Evolutionary conservation across 768 basidiomycete genomes (phyloP), one percentile per base, ranked within the genome.

Genomic region (Suillus fuscotomentosus): DNA sequence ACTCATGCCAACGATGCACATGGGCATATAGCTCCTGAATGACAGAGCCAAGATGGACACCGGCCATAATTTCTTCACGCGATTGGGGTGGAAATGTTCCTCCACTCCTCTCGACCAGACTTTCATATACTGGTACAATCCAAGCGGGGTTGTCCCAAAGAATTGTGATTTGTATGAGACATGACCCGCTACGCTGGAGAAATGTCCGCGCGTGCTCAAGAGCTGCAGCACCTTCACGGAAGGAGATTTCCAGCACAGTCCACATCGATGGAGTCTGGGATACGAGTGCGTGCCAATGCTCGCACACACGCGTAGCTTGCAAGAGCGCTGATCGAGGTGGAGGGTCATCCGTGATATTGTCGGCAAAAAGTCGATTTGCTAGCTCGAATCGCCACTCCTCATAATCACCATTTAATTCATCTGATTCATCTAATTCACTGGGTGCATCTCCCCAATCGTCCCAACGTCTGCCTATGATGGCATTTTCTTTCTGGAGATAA

Each of bases 141-240:
- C 51, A 53, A 31, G 51, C 17, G 27, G n/a, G 55, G n/a, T 56
- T 3, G 22, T 56, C 55, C 55, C 55, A 56, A n/a, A 56, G 55
- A 38, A 56, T 14, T 38, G 55, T 56, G n/a, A 56, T 22, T 22
- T 56, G 6, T 13, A 56, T 6, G 36, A 14, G 55, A 39, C n/a
- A 6, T 15, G 55, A 22, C 2, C 22, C 36, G n/a, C 55, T 56
- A 14, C 20, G n/a, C 7, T 36, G 55, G n/a, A 56, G 36, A 56
- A 22, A 56, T 22, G 55, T 56, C n/a, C 55, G 36, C 14, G 36
- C 55, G n/a, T 38, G 55, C 9, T 56, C 55, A 8, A 56, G n/a
- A 38, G 55, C 36, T 22, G 55, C n/a, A 56, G 36, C 55, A 22
- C 55, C 55, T 38, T 56, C 36, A 13, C n/a, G 36, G 38, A 56